Evolutionary conservation across 2,329 filamentous ascomycete species (phyloP).

Genomic region (Chaetomiaceae sp.): DNA sequence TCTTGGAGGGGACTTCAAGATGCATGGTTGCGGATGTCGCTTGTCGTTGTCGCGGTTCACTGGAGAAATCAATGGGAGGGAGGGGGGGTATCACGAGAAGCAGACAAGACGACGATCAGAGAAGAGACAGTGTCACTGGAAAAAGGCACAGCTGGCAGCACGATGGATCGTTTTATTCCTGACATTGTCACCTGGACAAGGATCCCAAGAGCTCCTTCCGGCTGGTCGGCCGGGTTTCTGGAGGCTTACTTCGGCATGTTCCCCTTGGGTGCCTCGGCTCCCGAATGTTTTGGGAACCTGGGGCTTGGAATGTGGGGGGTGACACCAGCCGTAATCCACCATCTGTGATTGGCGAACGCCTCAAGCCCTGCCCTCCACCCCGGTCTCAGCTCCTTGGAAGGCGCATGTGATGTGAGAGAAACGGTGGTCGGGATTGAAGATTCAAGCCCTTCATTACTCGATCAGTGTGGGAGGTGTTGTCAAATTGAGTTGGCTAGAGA

Average conservation of each 20-base stretch:
- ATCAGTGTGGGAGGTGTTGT: too few species aligned
- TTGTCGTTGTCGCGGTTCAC: background rate
- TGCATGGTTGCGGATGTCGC: constrained; percentile 31
- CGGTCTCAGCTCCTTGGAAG: background rate
- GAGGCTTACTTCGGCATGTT: constrained; percentile 14
- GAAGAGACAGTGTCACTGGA: constrained; percentile 1
- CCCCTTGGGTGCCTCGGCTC: constrained; percentile 23
- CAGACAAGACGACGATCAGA: background rate
- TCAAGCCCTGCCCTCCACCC: background rate
- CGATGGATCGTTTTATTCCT: constrained; percentile 1
- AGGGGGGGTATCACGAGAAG: background rate
- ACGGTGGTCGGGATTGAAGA: too few species aligned
- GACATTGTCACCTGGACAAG: background rate
- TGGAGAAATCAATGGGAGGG: background rate
- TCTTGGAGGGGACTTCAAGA: constrained; percentile 39
- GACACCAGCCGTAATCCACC: constrained; percentile 11
- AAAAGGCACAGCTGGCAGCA: background rate
- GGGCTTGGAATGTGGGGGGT: constrained; percentile 18
- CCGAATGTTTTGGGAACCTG: constrained; percentile 9
- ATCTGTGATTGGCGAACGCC: constrained; percentile 18
- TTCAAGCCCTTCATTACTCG: background rate
- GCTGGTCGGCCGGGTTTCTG: background rate
- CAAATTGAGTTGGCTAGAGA: too few species aligned
- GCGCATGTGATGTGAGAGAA: constrained; percentile 18
- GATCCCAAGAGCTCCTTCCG: background rate